Evolutionary conservation across 306 rosid species (phyloP), one percentile per base, ranked within the genome.

Genomic region (Benincasa hispida): DNA sequence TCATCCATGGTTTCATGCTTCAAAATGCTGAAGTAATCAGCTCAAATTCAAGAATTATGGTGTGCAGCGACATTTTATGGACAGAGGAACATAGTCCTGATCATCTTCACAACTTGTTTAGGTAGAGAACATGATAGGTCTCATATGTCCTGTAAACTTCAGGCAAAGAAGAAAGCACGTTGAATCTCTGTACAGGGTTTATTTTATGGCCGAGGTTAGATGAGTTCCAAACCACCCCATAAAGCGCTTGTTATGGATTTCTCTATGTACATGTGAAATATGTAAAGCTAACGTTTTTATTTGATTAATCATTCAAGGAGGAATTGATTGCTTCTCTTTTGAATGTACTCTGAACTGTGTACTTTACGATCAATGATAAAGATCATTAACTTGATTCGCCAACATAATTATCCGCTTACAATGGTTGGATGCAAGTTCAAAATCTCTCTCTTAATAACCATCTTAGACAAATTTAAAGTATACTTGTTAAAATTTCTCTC

Each of bases 1-100:
- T 90, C 77, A 67, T 92, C 72, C 97, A 85, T 51, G 92, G 96
- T 17, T 92, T 90, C 82, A 83, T 87, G 54, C 82, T 94, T 57
- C 87, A 85, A 73, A 82, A 88, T 32, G 89, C 93, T 0, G 90
- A 89, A 57, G 79, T 94, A 47, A 62, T 89, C 74, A 83, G 79
- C 82, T 84, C 95, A 34, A 76, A 79, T 53, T 90, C 95, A 28
- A 87, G 84, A 79, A 48, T 92, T n/a, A 84, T 80, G 21, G 91
- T 90, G 78, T 88, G 93, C 82, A 85, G 96, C 10, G 92, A 94
- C 58, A 87, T 85, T 34, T 42, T 78, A 3, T 84, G 81, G 59
- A 79, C 74, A 18, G 86, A 79, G 69, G 80, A 82, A 80, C 74
- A 70, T 72, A 74, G 55, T 54, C 78, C 75, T 14, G 41, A 59